Evolutionary conservation across 2,329 filamentous ascomycete genomes (phyloP).

Genomic region (Microsporum ferrugineum): DNA sequence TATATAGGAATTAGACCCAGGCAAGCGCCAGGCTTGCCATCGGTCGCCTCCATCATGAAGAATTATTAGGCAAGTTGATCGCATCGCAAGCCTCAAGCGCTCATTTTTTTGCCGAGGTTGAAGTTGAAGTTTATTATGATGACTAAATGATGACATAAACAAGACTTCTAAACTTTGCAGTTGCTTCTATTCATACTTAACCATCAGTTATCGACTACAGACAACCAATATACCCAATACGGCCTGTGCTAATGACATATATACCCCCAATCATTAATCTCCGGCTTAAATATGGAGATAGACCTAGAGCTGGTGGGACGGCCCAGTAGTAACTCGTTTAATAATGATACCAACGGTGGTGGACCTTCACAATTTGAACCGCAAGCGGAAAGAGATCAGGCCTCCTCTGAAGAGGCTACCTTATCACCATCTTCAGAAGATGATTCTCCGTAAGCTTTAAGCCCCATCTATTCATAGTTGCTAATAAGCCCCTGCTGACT

Average conservation of each 20-base stretch:
- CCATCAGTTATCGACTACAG: background rate
- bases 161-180: background rate
- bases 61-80: background rate
- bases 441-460: slow-evolving; percentile 9
- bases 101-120: background rate
- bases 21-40: background rate
- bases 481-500: background rate
- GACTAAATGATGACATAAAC: background rate
- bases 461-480: background rate
- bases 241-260: background rate
- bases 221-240: background rate
- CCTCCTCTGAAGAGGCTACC: background rate
- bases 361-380: slow-evolving; percentile 14
- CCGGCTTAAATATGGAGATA: background rate
- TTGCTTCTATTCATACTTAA: background rate
- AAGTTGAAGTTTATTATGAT: background rate
- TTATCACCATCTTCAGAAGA: slow-evolving; percentile 3
- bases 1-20: background rate
- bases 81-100: background rate
- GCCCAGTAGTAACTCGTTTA: background rate
- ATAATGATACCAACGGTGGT: slow-evolving; percentile 15
- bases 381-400: background rate
- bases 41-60: background rate
- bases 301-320: background rate
- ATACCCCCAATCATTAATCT: background rate